phyloP scores from a whole-genome alignment of 2,329 filamentous ascomycete species.

The Fusarium xylarioides region DNA sequence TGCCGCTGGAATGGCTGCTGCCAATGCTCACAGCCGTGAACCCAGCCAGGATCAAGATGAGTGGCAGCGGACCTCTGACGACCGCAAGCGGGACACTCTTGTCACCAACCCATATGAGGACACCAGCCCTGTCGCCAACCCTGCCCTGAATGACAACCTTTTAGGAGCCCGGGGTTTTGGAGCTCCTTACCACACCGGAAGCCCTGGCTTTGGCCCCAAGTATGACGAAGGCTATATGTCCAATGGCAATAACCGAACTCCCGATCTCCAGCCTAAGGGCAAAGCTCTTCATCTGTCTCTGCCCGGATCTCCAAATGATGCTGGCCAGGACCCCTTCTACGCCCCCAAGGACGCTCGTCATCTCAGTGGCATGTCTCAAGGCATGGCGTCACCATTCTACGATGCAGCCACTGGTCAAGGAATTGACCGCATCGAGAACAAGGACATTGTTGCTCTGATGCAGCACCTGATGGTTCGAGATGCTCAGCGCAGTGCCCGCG shows the following conservation, averaged over 20 bases:
- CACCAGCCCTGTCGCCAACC: conserved; percentile 68
- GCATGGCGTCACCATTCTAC: conserved; percentile 88
- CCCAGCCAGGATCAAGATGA: conserved; percentile 69
- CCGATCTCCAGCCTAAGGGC: conserved; percentile 62
- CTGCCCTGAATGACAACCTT: conserved; percentile 61
- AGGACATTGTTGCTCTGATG: conserved; percentile 97
- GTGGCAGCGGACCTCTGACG: conserved; percentile 69
- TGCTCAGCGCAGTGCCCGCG: conserved; percentile 92
- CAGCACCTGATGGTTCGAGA: conserved; percentile 98
- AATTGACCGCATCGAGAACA: conserved; percentile 91
- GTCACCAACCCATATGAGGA: conserved; percentile 75
- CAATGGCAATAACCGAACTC: conserved; percentile 67
- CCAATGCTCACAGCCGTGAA: conserved; percentile 58
- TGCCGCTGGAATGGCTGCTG: conserved; percentile 56
- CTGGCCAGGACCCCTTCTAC: conserved; percentile 72
- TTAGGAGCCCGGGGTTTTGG: conserved; percentile 54
- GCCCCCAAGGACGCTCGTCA: conserved; percentile 67
- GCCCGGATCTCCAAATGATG: conserved; percentile 60
- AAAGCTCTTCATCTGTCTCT: conserved; percentile 61
- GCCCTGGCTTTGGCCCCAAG: conserved; percentile 68
- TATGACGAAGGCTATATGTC: conserved; percentile 93
- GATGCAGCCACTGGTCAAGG: conserved; percentile 88
- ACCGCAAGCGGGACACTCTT: conserved; percentile 72
- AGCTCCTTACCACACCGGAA: conserved; percentile 61
- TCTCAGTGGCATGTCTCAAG: conserved; percentile 89